A percentile compares a stretch with the other conserved stretches of the same genome.
Evolutionary conservation across 2,329 filamentous ascomycete genomes (phyloP).

Genomic region (Sporothrix protearum): DNA sequence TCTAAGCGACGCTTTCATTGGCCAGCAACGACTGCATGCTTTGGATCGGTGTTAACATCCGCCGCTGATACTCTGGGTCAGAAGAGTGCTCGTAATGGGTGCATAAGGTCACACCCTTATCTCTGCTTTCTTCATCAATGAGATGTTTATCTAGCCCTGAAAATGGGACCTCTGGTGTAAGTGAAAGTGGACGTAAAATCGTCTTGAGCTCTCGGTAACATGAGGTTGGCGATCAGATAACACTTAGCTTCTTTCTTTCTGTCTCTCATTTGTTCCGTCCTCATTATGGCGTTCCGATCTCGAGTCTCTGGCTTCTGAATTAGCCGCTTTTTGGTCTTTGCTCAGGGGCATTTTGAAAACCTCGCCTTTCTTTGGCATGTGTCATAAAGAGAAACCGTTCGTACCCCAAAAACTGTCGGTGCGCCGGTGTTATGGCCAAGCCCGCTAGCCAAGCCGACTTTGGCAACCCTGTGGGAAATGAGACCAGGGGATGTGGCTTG

Average conservation of each 20-base stretch:
- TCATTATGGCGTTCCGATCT: background rate
- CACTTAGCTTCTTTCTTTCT: background rate
- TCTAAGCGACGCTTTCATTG: slow-evolving; percentile 14
- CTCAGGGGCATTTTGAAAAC: background rate
- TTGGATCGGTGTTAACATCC: background rate
- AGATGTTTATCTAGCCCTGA: background rate
- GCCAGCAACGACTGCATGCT: background rate
- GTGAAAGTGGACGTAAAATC: background rate
- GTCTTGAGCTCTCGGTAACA: background rate
- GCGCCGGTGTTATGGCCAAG: slow-evolving; percentile 12
- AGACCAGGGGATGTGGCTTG: slow-evolving; percentile 16
- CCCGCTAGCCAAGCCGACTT: background rate
- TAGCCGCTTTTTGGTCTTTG: background rate
- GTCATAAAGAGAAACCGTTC: background rate
- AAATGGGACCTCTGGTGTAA: background rate
- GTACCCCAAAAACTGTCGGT: background rate
- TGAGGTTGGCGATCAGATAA: background rate
- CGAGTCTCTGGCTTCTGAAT: background rate
- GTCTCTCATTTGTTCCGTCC: background rate
- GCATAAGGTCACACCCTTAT: too few relatives aligned
- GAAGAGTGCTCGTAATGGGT: background rate
- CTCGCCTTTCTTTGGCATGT: background rate
- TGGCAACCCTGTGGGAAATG: slow-evolving; percentile 4
- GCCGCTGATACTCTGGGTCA: background rate
- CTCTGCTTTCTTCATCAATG: background rate